Evolutionary conservation across 257 asterid genomes (phyloP).

Genomic region (Henckelia pumila): DNA sequence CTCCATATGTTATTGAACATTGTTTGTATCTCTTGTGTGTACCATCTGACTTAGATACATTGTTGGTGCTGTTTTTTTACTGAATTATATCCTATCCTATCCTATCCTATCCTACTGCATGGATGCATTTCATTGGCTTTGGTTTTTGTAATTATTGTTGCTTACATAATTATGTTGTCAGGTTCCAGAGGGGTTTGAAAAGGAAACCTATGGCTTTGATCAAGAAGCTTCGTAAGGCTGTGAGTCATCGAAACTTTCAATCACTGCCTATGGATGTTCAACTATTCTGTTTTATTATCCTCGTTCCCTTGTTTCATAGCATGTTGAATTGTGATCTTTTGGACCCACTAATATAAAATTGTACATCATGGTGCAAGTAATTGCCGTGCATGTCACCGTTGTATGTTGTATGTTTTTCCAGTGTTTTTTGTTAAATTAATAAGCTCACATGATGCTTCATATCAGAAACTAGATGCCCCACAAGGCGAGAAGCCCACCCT

Average conservation of each 20-base stretch:
- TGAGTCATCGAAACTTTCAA: slow-evolving; percentile 23
- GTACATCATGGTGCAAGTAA: background rate
- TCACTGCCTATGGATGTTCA: background rate
- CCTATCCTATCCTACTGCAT: too few species aligned
- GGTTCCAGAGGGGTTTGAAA: slow-evolving; percentile 80
- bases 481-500: slow-evolving; percentile 79
- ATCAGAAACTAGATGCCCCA: slow-evolving; percentile 80
- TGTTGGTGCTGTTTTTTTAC: too few species aligned
- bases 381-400: too few species aligned
- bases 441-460: background rate
- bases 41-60: too few species aligned
- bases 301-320: background rate
- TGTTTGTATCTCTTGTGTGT: too few species aligned
- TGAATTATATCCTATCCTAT: too few species aligned
- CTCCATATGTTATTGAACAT: too few species aligned
- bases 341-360: background rate
- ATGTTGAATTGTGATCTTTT: background rate
- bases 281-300: background rate
- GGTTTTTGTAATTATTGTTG: too few species aligned
- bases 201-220: slow-evolving; percentile 84
- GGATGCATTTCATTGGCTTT: too few species aligned
- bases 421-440: background rate
- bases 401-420: background rate
- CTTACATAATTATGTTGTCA: slow-evolving; percentile 13
- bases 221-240: slow-evolving; percentile 64